Conservation (phyloP, 805 yeast genomes). For the Dipodascopsis uninucleata region DNA sequence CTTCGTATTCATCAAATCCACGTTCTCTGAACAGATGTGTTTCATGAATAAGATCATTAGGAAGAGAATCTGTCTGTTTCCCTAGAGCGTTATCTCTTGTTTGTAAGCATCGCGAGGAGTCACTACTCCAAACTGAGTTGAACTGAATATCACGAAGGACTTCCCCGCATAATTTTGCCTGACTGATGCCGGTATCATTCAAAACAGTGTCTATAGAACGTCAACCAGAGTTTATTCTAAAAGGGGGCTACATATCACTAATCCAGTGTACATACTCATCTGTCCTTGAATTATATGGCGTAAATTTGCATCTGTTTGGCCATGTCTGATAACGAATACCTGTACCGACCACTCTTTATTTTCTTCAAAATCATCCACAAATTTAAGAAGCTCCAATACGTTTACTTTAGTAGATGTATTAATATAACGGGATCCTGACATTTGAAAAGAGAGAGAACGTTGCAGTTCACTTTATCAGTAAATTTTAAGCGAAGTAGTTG, state of each 20-base stretch:
- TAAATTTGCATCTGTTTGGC: slow-evolving; percentile 19
- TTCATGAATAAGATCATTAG: slow-evolving; percentile 5
- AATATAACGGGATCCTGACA: too few relatives aligned
- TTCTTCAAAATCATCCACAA: too few relatives aligned
- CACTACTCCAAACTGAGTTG: slow-evolving; percentile 22
- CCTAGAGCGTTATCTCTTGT: slow-evolving; percentile 18
- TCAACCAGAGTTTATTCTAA: too few relatives aligned
- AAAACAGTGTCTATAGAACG: slow-evolving; percentile 12
- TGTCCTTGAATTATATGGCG: slow-evolving; percentile 23
- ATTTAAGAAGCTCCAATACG: too few relatives aligned
- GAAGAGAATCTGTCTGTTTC: slow-evolving; percentile 4
- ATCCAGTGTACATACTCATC: slow-evolving; percentile 3
- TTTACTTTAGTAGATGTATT: too few relatives aligned
- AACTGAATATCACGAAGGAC: slow-evolving; percentile 9
- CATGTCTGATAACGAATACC: slow-evolving; percentile 22
- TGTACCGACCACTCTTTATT: too few relatives aligned
- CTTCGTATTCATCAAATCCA: slow-evolving; percentile 17
- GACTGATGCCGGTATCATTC: slow-evolving; percentile 15
- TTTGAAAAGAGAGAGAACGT: too few relatives aligned
- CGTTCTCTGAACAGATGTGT: slow-evolving; percentile 18
- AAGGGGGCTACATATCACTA: neutral
- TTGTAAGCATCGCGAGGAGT: slow-evolving; percentile 17
- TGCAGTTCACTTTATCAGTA: too few relatives aligned
- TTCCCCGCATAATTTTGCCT: slow-evolving; percentile 11
- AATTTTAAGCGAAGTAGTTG: too few relatives aligned